Evolutionary conservation across 1,139 yeast species (phyloP).

Genomic region (Magnusiomyces ingens): DNA sequence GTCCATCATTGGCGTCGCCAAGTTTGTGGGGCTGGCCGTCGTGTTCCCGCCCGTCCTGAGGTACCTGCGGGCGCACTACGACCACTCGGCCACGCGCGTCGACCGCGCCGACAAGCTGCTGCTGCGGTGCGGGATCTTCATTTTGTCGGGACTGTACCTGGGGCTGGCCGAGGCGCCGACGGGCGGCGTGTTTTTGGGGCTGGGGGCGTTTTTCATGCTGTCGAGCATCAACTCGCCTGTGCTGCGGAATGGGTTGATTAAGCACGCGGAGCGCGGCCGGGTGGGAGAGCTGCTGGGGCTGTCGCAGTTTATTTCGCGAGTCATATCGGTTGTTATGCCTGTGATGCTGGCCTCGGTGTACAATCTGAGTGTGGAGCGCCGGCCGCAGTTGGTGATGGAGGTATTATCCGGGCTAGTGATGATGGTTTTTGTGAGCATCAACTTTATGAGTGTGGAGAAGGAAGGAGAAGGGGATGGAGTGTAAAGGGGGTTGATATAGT

Average conservation of each 20-base stretch:
- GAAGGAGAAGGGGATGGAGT: neutral
- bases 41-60: conserved; percentile 41
- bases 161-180: conserved; percentile 34
- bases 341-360: conserved; percentile 25
- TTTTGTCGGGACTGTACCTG: conserved; percentile 42
- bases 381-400: conserved; percentile 29
- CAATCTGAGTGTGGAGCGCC: too few species aligned
- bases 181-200: conserved; percentile 34
- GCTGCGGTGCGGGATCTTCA: conserved; percentile 35
- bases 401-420: conserved; percentile 19
- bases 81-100: conserved; percentile 26
- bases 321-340: conserved; percentile 29
- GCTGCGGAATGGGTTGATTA: conserved; percentile 44
- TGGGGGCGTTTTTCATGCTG: conserved; percentile 38
- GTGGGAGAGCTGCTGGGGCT: conserved; percentile 34
- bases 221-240: conserved; percentile 37
- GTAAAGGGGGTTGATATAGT: too few species aligned
- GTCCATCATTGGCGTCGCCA: conserved; percentile 46
- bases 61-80: conserved; percentile 32
- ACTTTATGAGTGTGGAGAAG: conserved; percentile 14
- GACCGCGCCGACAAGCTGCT: conserved; percentile 52
- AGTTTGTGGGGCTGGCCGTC: conserved; percentile 38
- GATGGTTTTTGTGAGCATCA: conserved; percentile 17
- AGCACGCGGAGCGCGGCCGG: conserved; percentile 37
- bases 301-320: conserved; percentile 25